Evolutionary conservation across 345 rosid genomes (phyloP), one percentile per base, ranked within the genome.

Genomic region (Ailanthus altissimus): DNA sequence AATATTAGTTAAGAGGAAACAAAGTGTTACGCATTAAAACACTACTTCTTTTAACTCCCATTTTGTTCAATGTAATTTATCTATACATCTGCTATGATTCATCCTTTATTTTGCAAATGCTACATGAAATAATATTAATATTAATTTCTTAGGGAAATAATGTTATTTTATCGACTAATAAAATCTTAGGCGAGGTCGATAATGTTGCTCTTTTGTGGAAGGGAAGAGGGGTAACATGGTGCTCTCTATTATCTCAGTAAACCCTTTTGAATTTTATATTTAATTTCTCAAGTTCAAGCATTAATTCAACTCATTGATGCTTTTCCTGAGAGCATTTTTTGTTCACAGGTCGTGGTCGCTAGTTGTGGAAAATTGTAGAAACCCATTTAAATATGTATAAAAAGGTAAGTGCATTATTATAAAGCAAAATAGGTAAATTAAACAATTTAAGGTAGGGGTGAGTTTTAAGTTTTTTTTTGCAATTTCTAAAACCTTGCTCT

Each of bases 401-500:
- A 36, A 61, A 61, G 11, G 3, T 16, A 53, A 53, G 2, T 4
- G 57, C 15, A 15, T 16, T 32, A 32, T 1, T 4, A 36, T 5
- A 2, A 8, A 20, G 0, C 6, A 28, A 49, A 69, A 49, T 69
- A 49, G 23, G 49, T 14, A 47, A 49, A 68, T 15, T 14, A 28
- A 50, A 18, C 26, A 50, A 25, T 2, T 69, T 50, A 50, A 69
- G 43, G 45, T 16, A 1, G 26, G 38, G 25, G 23, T 8, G 18
- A 18, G 3, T 32, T n/a, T n/a, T 53, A 20, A 11, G 62, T 32
- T 73, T 73, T 73, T 73, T 28, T 0, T 16, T 5, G 46, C 21
- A 70, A 25, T 53, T 70, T 51, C 61, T 51, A 21, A 57, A 56
- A 40, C 43, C 62, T 57, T 72, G 64, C 43, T 72, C 5, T 13